Evolutionary conservation across 441 rosid genomes (phyloP), one percentile per base, ranked within the genome.

Genomic region (Biscutella laevigata): DNA sequence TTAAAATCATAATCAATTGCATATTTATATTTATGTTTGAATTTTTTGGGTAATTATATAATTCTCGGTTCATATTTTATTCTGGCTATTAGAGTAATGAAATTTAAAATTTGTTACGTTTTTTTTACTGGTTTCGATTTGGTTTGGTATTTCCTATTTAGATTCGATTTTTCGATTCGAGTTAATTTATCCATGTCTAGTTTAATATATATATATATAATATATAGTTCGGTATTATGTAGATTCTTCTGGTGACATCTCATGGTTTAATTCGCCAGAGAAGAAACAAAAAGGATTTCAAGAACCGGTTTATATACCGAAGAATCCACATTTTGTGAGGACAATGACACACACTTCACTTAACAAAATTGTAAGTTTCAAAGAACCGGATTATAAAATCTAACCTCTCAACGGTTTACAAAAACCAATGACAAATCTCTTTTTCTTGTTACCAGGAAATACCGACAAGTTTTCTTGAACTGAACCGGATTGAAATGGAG

Each of bases 301-400:
- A 56, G 34, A 57, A 17, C 13, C 48, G 35, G 48, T 4, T 44
- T 5, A 16, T 44, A 44, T 44, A 47, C 52, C 53, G 10, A 15
- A 57, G 34, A 27, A 57, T 57, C 69, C 69, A 3, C 69, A 64
- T 57, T 64, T 57, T 42, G 41, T 64, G 21, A 64, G 69, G 63
- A 57, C 33, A 42, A 0, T 53, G 1, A 38, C 12, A 0, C 0
- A 10, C 3, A 2, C 28, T 50, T 14, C 64, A 27, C 14, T 27
- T 16, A 26, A 22, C 6, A 15, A 4, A 49, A 4, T 64, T 58
- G 69, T 55, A 21, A 63, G 62, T n/a, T 14, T 24, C 8, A 24
- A 26, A 17, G 16, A 41, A 33, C 28, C 21, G 13, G 4, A 40
- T 54, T 40, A 36, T 19, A n/a, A 3, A 27, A n/a, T 24, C 4